These are phyloP conservation scores for Didymella keratinophila DNA, from an alignment of 2,329 filamentous ascomycete genomes.

Conservation along the genomic window DNA sequence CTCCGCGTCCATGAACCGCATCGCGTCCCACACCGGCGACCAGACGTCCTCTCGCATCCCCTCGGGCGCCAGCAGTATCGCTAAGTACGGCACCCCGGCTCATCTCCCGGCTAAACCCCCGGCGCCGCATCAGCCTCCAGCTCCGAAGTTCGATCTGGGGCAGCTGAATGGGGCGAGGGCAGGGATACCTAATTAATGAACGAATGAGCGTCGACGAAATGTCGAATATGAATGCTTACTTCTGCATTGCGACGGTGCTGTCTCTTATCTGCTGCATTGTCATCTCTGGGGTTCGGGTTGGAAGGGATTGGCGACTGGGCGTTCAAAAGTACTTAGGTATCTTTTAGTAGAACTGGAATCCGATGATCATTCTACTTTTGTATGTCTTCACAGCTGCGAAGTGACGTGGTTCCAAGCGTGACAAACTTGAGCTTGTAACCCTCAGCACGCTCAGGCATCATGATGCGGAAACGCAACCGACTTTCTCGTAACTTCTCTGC, in stretches of 20 bases:
- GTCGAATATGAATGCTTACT: neutral
- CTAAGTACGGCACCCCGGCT: slow-evolving; percentile 64
- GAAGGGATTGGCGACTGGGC: neutral
- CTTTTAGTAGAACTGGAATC: neutral
- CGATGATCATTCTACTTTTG: too few relatives aligned
- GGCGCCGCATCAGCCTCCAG: slow-evolving; percentile 35
- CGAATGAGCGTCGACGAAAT: neutral
- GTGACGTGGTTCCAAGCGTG: too few relatives aligned
- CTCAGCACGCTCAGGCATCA: too few relatives aligned
- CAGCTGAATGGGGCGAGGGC: slow-evolving; percentile 13
- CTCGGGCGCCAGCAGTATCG: slow-evolving; percentile 57
- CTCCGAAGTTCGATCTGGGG: slow-evolving; percentile 17
- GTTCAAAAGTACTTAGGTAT: slow-evolving; percentile 2
- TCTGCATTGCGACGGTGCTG: slow-evolving; percentile 16
- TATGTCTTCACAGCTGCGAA: too few relatives aligned
- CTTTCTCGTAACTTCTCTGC: too few relatives aligned
- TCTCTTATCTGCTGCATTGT: neutral
- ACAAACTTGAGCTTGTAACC: too few relatives aligned
- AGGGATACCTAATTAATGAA: slow-evolving; percentile 12
- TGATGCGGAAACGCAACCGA: too few relatives aligned
- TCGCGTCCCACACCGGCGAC: slow-evolving; percentile 35
- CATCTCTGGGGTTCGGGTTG: neutral
- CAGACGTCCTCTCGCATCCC: slow-evolving; percentile 34
- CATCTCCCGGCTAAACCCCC: slow-evolving; percentile 65
- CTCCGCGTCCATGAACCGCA: slow-evolving; percentile 32